phyloP scores from a whole-genome alignment of 2,329 filamentous ascomycete genomes.

The Fusarium sp. region DNA sequence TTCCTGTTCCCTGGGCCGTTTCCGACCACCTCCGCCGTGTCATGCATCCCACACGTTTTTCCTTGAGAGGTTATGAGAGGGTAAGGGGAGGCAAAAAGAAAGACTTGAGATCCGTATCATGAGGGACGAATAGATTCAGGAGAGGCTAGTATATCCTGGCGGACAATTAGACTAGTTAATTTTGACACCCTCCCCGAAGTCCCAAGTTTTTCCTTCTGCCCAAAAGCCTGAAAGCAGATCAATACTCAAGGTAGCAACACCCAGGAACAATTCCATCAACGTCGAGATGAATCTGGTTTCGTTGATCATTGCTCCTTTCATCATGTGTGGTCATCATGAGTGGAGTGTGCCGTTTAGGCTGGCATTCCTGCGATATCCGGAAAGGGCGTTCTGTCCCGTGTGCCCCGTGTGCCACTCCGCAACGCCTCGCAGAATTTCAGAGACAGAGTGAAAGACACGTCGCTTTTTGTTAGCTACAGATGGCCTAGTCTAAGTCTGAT shows the following conservation, averaged over 20 bases:
- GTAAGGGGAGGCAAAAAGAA: neutral
- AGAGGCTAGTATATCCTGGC: neutral
- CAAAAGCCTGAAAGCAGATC: neutral
- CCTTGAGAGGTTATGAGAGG: too few relatives aligned
- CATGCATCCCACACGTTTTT: neutral
- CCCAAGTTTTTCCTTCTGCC: neutral
- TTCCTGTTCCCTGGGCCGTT: neutral
- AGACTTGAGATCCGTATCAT: neutral
- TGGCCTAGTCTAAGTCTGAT: too few relatives aligned
- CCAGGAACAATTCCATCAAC: slow-evolving; percentile 4
- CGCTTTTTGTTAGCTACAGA: too few relatives aligned
- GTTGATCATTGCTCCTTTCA: neutral
- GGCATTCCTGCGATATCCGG: slow-evolving; percentile 1
- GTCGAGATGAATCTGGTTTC: neutral
- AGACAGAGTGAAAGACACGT: neutral
- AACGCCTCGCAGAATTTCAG: neutral
- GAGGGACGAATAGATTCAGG: neutral
- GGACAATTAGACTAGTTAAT: neutral
- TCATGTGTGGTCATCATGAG: neutral
- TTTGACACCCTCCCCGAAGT: neutral
- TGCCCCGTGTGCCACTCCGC: neutral
- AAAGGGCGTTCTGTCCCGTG: neutral
- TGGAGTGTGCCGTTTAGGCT: neutral
- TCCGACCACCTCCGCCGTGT: neutral
- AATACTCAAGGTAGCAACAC: neutral